These are phyloP conservation scores for Botrytis elliptica DNA, from an alignment of 2,329 filamentous ascomycete genomes.

Conservation along the genomic window DNA sequence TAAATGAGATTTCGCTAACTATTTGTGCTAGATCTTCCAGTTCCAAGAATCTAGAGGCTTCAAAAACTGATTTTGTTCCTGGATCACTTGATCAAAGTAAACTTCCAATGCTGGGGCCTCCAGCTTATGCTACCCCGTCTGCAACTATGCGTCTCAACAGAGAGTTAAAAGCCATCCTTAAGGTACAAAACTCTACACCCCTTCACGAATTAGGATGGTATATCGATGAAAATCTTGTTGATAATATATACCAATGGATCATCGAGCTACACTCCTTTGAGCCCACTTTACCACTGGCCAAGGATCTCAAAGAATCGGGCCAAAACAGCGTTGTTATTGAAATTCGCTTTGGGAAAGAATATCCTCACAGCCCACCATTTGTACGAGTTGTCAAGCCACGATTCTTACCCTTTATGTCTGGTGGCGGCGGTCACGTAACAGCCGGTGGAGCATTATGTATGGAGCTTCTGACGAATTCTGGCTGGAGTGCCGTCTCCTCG, in stretches of 20 bases:
- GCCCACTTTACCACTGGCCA: constrained; percentile 61
- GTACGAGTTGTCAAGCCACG: constrained; percentile 78
- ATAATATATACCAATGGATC: constrained; percentile 82
- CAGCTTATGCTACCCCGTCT: constrained; percentile 59
- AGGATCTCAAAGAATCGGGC: constrained; percentile 66
- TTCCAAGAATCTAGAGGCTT: constrained; percentile 15
- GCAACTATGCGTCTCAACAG: constrained; percentile 63
- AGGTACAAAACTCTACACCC: constrained; percentile 60
- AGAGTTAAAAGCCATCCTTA: constrained; percentile 63
- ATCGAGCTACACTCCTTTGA: constrained; percentile 86
- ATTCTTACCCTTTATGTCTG: constrained; percentile 67
- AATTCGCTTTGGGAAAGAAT: constrained; percentile 74
- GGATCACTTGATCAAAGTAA: constrained; percentile 60
- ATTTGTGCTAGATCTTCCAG: neutral
- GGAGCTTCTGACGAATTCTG: constrained; percentile 78
- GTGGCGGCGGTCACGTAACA: constrained; percentile 86
- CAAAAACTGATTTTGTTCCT: constrained; percentile 61
- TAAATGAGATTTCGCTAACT: neutral
- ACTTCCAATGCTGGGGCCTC: constrained; percentile 64
- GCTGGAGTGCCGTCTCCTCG: constrained; percentile 71
- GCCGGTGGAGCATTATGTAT: constrained; percentile 79
- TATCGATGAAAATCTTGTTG: constrained; percentile 58
- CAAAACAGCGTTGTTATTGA: constrained; percentile 74
- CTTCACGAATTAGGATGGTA: constrained; percentile 78
- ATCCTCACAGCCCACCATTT: constrained; percentile 78